Evolutionary conservation across 75 land plant genomes (phyloP).

Genomic region (Chamaecyparis obtusa): DNA sequence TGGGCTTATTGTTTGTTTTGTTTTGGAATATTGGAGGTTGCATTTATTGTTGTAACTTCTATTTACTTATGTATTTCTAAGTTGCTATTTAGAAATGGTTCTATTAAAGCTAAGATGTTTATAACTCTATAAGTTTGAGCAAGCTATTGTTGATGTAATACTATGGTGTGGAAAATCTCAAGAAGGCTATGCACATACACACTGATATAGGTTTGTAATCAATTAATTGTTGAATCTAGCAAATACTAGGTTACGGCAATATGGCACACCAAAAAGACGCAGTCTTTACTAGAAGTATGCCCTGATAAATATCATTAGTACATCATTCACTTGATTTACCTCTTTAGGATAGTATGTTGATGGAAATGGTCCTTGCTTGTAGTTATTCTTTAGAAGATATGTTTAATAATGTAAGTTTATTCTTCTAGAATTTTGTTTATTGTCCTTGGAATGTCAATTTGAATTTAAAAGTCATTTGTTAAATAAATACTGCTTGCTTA

Average conservation of each 20-base stretch:
- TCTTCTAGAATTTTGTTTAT: not conserved
- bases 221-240: not conserved
- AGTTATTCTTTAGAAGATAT: not conserved
- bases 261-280: not conserved
- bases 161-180: not conserved
- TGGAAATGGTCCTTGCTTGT: not conserved
- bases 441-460: not conserved
- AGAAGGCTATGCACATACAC: not conserved
- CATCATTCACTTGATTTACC: not conserved
- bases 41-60: not conserved
- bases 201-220: not conserved
- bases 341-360: not conserved
- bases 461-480: not conserved
- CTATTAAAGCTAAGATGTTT: not conserved
- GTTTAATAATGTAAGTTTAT: not conserved
- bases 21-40: not conserved
- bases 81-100: not conserved
- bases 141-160: not conserved
- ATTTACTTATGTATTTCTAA: not conserved
- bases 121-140: not conserved
- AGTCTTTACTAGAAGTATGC: not conserved
- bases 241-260: not conserved
- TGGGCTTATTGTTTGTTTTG: no score
- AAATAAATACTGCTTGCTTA: not conserved
- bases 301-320: not conserved